A percentile compares a stretch with the other conserved stretches of the same genome.
Evolutionary conservation across 768 basidiomycete species (phyloP).

Genomic region (Hygrocybe punicea): DNA sequence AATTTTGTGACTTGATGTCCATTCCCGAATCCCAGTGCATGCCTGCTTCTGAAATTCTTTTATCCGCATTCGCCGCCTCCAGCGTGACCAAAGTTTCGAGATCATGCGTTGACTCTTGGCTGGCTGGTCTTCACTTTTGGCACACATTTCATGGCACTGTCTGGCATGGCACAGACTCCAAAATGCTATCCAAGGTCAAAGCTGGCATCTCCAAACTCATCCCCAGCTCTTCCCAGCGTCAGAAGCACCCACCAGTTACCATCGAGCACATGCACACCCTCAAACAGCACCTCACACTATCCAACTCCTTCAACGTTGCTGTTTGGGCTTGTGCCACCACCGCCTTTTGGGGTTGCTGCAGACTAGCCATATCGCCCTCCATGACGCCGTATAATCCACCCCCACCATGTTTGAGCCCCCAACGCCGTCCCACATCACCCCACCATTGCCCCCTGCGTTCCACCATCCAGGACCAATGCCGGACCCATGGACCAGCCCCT

Average conservation of each 20-base stretch:
- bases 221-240: conserved; percentile 11
- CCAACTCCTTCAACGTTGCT: conserved; percentile 26
- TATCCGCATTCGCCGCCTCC: conserved; percentile 22
- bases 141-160: conserved; percentile 32
- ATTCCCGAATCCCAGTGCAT: conserved; percentile 30
- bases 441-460: too few species aligned
- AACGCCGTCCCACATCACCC: conserved; percentile 31
- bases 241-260: conserved; percentile 29
- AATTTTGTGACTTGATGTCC: conserved; percentile 29
- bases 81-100: conserved; percentile 25
- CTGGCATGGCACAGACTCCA: conserved; percentile 24
- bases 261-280: conserved; percentile 26
- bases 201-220: conserved; percentile 16
- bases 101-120: conserved; percentile 23
- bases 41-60: too few species aligned
- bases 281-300: conserved; percentile 16
- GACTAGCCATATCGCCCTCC: conserved; percentile 19
- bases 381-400: conserved; percentile 10
- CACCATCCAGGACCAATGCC: too few species aligned
- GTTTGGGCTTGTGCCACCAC: conserved; percentile 30
- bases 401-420: neutral
- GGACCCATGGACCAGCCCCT: conserved; percentile 21
- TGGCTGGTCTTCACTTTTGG: conserved; percentile 33
- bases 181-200: conserved; percentile 7
- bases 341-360: conserved; percentile 36